These are phyloP conservation scores for Aphanomyces stellatus DNA, from an alignment of 352 stramenopile genomes.

Conservation along the genomic window DNA sequence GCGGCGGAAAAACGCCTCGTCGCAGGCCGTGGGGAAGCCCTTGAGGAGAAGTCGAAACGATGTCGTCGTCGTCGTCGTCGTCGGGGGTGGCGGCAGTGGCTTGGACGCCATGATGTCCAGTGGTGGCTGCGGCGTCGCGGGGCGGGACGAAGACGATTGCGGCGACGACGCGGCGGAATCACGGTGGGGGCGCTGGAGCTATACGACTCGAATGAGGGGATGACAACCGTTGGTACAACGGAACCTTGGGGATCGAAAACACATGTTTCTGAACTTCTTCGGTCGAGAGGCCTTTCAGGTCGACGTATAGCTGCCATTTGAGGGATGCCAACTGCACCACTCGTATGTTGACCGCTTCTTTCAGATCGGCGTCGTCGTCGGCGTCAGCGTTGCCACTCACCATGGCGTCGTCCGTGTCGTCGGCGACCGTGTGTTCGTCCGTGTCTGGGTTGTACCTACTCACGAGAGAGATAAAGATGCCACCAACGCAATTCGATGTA, in stretches of 20 bases:
- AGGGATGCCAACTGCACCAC: not conserved
- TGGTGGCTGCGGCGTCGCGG: not conserved
- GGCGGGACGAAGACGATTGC: not conserved
- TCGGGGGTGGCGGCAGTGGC: not conserved
- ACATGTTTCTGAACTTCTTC: conserved; percentile 48
- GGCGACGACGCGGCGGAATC: not conserved
- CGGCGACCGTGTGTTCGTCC: not conserved
- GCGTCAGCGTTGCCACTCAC: too few relatives aligned
- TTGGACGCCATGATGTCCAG: not conserved
- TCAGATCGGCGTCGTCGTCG: not conserved
- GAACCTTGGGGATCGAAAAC: conserved; percentile 74
- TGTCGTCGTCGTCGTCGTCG: not conserved
- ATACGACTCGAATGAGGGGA: not conserved
- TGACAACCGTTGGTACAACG: not conserved
- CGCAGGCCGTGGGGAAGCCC: not conserved
- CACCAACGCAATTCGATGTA: conserved; percentile 20
- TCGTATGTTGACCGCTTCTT: not conserved
- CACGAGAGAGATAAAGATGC: not conserved
- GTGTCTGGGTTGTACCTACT: conserved; percentile 1
- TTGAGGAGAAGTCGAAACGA: conserved; percentile 10
- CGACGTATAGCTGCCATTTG: conserved; percentile 66
- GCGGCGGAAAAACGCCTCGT: not conserved
- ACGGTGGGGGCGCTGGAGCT: not conserved
- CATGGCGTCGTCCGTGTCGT: not conserved
- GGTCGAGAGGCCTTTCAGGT: conserved; percentile 36